Percentiles rank a stretch among this genome's conserved stretches.
phyloP scores from a whole-genome alignment of 495 filamentous ascomycete genomes.

The Penicillium subrubescens region DNA sequence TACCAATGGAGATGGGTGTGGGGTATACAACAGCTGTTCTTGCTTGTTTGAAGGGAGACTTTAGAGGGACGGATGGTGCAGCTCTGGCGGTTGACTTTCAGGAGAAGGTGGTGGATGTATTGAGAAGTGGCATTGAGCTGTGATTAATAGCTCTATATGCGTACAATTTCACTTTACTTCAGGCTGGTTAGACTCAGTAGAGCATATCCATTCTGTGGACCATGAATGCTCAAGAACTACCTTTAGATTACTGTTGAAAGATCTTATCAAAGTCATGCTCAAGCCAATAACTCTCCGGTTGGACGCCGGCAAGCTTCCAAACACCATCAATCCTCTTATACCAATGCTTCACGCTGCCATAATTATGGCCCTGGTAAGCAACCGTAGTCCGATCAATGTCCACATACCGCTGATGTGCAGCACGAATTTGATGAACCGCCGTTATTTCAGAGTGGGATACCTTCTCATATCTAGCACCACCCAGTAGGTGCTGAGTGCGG shows the following conservation, averaged over 20 bases:
- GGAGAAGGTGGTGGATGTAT: conserved; percentile 21
- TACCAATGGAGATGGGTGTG: conserved; percentile 23
- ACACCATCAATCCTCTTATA: conserved; percentile 1
- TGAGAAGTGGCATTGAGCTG: conserved; percentile 11
- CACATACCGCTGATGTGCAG: neutral
- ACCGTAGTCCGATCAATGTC: neutral
- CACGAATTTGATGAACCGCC: neutral
- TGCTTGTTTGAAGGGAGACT: conserved; percentile 17
- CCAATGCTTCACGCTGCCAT: neutral
- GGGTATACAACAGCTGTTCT: conserved; percentile 20
- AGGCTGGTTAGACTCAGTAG: too few relatives aligned
- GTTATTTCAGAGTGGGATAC: neutral
- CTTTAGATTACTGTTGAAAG: neutral
- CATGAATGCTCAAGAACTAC: neutral
- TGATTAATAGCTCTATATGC: neutral
- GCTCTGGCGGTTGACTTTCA: conserved; percentile 21
- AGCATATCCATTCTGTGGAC: too few relatives aligned
- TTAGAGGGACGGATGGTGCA: conserved; percentile 16
- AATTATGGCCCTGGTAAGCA: neutral
- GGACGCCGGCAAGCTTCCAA: neutral
- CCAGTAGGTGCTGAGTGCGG: neutral
- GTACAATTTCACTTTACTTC: too few relatives aligned
- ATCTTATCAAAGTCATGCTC: conserved; percentile 1
- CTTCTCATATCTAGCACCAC: neutral
- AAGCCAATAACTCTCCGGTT: neutral